Evolutionary conservation across 352 stramenopile genomes (phyloP).

Genomic region (Globisporangium viniferum): DNA sequence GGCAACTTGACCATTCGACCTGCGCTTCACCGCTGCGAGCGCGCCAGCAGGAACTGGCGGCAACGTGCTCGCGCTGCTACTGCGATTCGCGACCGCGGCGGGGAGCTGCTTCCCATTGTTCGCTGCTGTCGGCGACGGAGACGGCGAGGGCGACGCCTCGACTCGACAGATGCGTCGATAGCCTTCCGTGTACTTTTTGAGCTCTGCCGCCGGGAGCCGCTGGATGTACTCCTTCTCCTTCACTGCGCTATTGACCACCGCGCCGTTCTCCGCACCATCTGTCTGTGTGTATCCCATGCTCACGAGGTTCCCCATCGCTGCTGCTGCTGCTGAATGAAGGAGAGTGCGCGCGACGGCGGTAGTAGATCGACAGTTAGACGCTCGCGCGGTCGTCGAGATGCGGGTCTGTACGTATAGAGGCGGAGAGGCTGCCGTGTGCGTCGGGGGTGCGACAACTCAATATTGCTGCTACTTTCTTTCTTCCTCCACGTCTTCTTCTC

Average conservation of each 20-base stretch:
- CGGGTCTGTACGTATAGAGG: not conserved
- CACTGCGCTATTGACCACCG: slow-evolving; percentile 2
- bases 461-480: not conserved
- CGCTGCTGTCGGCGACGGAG: slow-evolving; percentile 10
- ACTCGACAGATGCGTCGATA: slow-evolving; percentile 70
- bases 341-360: not conserved
- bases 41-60: not conserved
- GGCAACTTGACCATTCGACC: slow-evolving; percentile 5
- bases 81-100: slow-evolving; percentile 11
- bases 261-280: slow-evolving; percentile 11
- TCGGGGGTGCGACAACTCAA: not conserved
- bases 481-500: not conserved
- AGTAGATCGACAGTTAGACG: not conserved
- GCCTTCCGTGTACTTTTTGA: slow-evolving; percentile 70
- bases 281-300: slow-evolving; percentile 37
- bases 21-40: slow-evolving; percentile 6
- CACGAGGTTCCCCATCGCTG: slow-evolving; percentile 74
- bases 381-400: not conserved
- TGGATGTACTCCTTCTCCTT: slow-evolving; percentile 45
- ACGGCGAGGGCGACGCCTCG: slow-evolving; percentile 18
- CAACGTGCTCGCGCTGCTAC: slow-evolving; percentile 14
- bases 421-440: not conserved
- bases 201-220: slow-evolving; percentile 48
- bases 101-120: not conserved
- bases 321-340: not conserved